Evolutionary conservation across 345 rosid species (phyloP).

Genomic region (Citrus glauca): DNA sequence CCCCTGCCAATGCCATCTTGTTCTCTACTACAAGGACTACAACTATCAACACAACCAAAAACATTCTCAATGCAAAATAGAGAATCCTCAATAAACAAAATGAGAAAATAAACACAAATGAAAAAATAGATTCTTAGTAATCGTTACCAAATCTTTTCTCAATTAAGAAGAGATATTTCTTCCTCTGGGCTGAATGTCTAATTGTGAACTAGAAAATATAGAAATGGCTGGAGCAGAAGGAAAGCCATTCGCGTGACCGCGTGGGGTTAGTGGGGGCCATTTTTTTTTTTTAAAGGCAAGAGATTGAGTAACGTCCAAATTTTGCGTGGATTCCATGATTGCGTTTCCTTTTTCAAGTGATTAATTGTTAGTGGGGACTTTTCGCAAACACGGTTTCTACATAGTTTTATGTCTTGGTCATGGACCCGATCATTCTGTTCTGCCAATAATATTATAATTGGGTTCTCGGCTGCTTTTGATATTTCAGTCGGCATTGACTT

Average conservation of each 20-base stretch:
- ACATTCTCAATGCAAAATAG: neutral
- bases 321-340: neutral
- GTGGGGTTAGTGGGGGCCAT: neutral
- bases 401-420: neutral
- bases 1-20: constrained; percentile 28
- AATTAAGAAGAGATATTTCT: neutral
- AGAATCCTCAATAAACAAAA: neutral
- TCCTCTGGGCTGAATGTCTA: neutral
- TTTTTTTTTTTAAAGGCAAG: neutral
- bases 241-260: neutral
- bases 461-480: neutral
- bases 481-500: neutral
- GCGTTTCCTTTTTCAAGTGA: neutral
- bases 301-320: neutral
- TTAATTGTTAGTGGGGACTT: neutral
- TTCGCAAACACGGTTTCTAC: neutral
- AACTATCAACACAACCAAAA: neutral
- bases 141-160: neutral
- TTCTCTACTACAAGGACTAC: neutral
- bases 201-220: neutral
- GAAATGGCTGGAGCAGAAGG: neutral
- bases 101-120: neutral
- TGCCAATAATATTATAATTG: neutral
- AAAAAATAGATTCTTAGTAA: neutral
- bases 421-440: neutral